Base-by-base conservation (phyloP, 257 asterid genomes). In the Plectranthus barbatus region DNA sequence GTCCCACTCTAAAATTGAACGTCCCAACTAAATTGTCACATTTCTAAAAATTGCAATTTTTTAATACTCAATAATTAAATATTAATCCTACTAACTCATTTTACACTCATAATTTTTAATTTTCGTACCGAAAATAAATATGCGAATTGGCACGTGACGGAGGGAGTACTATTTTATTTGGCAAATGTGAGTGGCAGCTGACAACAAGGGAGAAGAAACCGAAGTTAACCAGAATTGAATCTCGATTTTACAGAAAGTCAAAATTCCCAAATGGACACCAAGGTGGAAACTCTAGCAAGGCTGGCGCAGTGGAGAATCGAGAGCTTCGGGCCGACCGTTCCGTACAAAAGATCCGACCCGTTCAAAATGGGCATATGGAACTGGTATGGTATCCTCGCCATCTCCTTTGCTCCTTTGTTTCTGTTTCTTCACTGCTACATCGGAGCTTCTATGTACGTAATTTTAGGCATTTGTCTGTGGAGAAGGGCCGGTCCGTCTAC, bases 271-370 rank as follows among this genome's bases (percentile, higher is more conserved):
- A 83, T 83, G 87, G 96, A 86, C 41, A 21, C 84, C 39, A 90
- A 83, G 65, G 95, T 90, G 46, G 95, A 90, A 42, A 86, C 92
- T 4, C 79, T 86, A 45, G 80, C 90, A 7, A 79, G 90, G 39
- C 63, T 84, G 12, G 97, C 95, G 20, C 97, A 84, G 77, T 90
- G 95, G 95, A 86, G 79, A 67, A 74, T 90, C 75, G 95, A 86
- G n/a, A 75, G 56, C 10, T 81, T 87, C 70, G 88, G 87, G 14
- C 81, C 70, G 0, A 63, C 87, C 9, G 69, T 81, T 34, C 71
- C 94, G 15, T 78, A 81, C 85, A 84, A 76, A 65, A 64, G 87
- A 72, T 90, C 97, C 60, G 97, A 86, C 58, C 94, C 95, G 3
- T 90, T 90, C 55, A 90, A 79, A 72, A 80, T 90, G 49, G 95